Conservation (phyloP, 495 filamentous ascomycete species). For the Bacidia rubella region DNA sequence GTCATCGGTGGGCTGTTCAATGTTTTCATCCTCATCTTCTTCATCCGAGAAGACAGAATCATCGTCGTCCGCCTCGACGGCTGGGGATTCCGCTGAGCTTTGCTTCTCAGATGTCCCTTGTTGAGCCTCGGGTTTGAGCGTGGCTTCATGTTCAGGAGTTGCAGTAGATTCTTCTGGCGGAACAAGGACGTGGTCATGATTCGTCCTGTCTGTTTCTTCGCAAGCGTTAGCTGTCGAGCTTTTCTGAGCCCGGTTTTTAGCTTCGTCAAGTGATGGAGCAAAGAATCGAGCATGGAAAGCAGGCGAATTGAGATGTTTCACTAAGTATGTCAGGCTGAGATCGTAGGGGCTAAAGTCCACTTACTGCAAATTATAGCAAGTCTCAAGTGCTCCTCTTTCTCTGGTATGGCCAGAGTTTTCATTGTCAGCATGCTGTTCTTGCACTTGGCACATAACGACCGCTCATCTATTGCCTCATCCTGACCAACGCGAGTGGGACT, state of each 20-base stretch:
- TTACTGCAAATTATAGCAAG: not conserved
- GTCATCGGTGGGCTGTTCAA: not conserved
- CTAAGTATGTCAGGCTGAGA: not conserved
- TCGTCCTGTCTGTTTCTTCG: no score
- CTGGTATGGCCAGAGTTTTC: not conserved
- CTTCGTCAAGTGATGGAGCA: constrained; percentile 2
- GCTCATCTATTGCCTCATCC: not conserved
- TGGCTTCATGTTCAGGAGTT: constrained; percentile 1
- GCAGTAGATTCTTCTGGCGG: not conserved
- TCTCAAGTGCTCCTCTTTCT: not conserved
- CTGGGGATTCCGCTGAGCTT: not conserved
- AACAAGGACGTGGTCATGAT: no score
- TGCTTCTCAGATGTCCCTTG: not conserved
- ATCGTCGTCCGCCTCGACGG: not conserved
- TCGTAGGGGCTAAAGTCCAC: not conserved
- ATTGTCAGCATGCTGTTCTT: not conserved
- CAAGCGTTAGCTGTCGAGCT: not conserved
- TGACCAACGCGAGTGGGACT: not conserved
- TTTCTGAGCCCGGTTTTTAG: not conserved
- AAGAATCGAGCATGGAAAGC: constrained; percentile 1
- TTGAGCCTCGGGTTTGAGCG: not conserved
- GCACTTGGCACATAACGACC: not conserved
- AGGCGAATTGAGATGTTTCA: constrained; percentile 5
- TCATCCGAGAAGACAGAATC: constrained; percentile 2
- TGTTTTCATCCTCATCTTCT: not conserved